phyloP scores from a whole-genome alignment of 2,329 filamentous ascomycete species.

The Cyclaneusma minus region DNA sequence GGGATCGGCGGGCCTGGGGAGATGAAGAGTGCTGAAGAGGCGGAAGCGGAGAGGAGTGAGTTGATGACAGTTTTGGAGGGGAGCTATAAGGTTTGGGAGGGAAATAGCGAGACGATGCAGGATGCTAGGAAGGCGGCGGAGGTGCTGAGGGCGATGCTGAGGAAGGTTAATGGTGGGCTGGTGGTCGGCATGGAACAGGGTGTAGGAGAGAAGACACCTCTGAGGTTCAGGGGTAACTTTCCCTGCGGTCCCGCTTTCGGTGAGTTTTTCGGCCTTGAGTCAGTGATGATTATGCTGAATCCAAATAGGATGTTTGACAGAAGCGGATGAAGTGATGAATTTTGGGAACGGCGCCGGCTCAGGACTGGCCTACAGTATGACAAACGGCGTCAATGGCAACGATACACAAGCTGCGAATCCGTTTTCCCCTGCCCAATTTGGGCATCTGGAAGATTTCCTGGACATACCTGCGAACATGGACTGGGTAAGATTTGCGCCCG shows the following conservation, averaged over 20 bases:
- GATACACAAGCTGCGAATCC: neutral
- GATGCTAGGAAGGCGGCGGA: conserved; percentile 8
- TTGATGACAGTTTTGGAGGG: conserved; percentile 8
- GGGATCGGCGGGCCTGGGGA: conserved; percentile 2
- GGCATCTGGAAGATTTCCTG: conserved; percentile 8
- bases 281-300: neutral
- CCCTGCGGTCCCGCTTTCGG: neutral
- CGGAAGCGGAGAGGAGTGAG: conserved; percentile 1
- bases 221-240: no score
- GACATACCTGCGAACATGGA: conserved; percentile 10
- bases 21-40: conserved; percentile 2
- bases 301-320: conserved; percentile 1
- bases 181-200: no score
- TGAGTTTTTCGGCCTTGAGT: neutral
- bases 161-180: conserved; percentile 9
- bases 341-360: conserved; percentile 2
- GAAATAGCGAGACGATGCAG: conserved; percentile 1
- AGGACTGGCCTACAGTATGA: conserved; percentile 4
- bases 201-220: no score
- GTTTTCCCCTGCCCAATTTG: conserved; percentile 2
- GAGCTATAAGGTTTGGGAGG: conserved; percentile 8
- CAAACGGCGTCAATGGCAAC: conserved; percentile 6
- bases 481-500: no score
- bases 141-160: conserved; percentile 9
- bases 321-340: neutral